Percentiles rank a stretch among this genome's conserved stretches.
Evolutionary conservation across 2,329 filamentous ascomycete genomes (phyloP).

Genomic region (Phaeosphaeria sp.): DNA sequence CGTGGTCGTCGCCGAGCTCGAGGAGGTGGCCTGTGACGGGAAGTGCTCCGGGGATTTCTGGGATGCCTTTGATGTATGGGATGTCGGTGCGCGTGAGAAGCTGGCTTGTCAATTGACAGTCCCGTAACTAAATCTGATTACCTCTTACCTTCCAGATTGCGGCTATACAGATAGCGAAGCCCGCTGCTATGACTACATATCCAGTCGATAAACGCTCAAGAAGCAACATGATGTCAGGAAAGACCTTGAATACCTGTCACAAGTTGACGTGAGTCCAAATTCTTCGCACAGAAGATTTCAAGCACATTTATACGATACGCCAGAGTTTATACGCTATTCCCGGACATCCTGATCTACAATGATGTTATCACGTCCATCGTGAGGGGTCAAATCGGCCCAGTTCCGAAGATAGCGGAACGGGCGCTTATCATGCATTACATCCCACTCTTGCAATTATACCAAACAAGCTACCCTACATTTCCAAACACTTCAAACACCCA

Average conservation of each 20-base stretch:
- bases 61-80: constrained; percentile 57
- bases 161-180: not conserved
- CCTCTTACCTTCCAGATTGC: constrained; percentile 12
- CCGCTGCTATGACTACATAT: not conserved
- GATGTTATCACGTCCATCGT: constrained; percentile 8
- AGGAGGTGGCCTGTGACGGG: constrained; percentile 61
- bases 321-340: not conserved
- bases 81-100: constrained; percentile 53
- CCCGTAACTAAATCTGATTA: not conserved
- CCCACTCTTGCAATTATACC: constrained; percentile 6
- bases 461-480: too few relatives aligned
- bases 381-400: constrained; percentile 18
- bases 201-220: not conserved
- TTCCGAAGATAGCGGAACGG: constrained; percentile 19
- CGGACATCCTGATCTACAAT: not conserved
- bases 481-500: too few relatives aligned
- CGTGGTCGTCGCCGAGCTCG: constrained; percentile 61
- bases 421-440: constrained; percentile 13
- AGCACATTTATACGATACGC: not conserved
- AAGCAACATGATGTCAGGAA: not conserved
- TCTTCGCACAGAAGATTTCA: too few relatives aligned
- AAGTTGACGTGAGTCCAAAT: not conserved
- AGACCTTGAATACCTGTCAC: not conserved
- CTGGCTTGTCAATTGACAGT: not conserved
- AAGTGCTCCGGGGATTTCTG: constrained; percentile 59